Conservation (phyloP, 2,329 filamentous ascomycete genomes). For the Colletotrichum liaoningense region DNA sequence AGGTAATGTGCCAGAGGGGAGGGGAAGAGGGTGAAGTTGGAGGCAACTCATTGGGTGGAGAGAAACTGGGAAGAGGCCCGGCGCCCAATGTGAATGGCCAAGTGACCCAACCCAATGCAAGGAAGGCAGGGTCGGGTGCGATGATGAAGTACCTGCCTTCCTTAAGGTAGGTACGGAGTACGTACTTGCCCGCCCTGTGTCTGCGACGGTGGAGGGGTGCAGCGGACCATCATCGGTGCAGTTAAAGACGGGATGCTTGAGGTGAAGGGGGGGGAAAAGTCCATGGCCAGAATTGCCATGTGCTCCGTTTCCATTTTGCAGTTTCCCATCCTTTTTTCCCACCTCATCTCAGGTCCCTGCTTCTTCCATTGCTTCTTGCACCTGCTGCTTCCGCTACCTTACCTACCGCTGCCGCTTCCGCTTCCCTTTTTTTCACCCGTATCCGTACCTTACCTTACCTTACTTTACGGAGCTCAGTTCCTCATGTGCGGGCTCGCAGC, state of each 20-base stretch:
- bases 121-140: neutral
- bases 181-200: neutral
- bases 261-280: neutral
- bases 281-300: slow-evolving; percentile 35
- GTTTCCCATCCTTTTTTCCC: slow-evolving; percentile 28
- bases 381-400: neutral
- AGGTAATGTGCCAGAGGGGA: neutral
- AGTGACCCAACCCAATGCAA: neutral
- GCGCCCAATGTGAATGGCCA: no score
- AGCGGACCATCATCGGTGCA: neutral
- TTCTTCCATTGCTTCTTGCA: neutral
- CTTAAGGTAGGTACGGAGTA: no score
- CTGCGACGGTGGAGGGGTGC: neutral
- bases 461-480: no score
- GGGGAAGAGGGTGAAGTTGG: neutral
- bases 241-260: no score
- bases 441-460: no score
- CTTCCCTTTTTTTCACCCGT: no score
- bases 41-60: neutral
- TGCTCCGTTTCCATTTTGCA: slow-evolving; percentile 33
- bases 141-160: neutral
- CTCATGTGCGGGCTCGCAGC: no score
- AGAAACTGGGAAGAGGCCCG: no score
- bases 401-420: neutral
- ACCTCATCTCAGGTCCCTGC: neutral